These are phyloP conservation scores for Beauveria varroae DNA, from an alignment of 2,329 filamentous ascomycete genomes.

Conservation along the genomic window DNA sequence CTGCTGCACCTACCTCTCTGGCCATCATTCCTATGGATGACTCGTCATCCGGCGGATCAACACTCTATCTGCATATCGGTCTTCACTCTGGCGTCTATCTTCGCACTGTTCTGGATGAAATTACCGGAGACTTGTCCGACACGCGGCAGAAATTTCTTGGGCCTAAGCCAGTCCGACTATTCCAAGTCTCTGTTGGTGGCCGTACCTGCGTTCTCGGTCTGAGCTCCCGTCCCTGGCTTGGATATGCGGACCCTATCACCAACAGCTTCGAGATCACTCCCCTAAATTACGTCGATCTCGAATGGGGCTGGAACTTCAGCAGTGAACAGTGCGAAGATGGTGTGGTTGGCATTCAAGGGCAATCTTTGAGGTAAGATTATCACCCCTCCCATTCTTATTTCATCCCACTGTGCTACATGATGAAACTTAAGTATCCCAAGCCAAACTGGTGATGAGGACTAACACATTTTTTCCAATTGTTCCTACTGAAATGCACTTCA, in stretches of 20 bases:
- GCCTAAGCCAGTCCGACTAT: conserved; percentile 81
- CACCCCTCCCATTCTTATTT: conserved; percentile 23
- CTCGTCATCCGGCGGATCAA: conserved; percentile 79
- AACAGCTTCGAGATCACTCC: conserved; percentile 89
- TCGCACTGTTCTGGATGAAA: conserved; percentile 86
- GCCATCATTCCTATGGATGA: conserved; percentile 95
- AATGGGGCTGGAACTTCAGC: conserved; percentile 95
- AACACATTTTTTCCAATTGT: conserved; percentile 73
- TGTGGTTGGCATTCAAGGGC: conserved; percentile 87
- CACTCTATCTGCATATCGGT: conserved; percentile 91
- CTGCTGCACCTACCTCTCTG: conserved; percentile 79
- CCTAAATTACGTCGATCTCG: conserved; percentile 76
- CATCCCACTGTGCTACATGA: conserved; percentile 40
- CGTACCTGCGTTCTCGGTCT: conserved; percentile 81
- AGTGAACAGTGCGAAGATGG: conserved; percentile 91
- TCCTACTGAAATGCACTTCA: conserved; percentile 71
- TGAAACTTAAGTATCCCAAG: conserved; percentile 55
- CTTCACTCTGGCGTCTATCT: conserved; percentile 94
- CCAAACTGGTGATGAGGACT: conserved; percentile 45
- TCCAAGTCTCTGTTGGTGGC: conserved; percentile 80
- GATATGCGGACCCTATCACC: conserved; percentile 81
- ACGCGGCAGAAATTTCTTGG: conserved; percentile 92
- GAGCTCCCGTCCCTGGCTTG: conserved; percentile 92
- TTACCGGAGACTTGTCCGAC: conserved; percentile 91
- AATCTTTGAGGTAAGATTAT: conserved; percentile 66